A percentile compares a stretch with the other conserved stretches of the same genome.
Evolutionary conservation across 345 rosid species (phyloP).

Genomic region (Citrus inodora): DNA sequence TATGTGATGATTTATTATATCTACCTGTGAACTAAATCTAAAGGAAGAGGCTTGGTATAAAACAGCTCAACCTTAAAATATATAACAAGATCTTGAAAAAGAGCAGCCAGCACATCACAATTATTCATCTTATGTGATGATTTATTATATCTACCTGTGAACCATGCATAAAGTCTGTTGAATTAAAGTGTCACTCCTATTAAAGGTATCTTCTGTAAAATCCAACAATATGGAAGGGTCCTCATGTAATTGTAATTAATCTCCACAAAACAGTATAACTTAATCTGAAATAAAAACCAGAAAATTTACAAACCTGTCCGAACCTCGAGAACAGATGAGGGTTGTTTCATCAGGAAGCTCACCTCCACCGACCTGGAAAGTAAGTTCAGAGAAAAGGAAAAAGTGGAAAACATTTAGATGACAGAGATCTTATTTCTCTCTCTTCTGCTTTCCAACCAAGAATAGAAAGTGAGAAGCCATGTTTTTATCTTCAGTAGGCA

Average conservation of each 20-base stretch:
- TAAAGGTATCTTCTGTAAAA: background rate
- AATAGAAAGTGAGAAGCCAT: background rate
- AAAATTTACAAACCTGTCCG: constrained; percentile 70
- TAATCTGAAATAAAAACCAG: background rate
- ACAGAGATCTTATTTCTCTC: background rate
- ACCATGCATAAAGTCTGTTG: background rate
- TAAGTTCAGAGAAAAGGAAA: constrained; percentile 19
- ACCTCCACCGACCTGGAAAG: constrained; percentile 83
- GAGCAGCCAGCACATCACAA: background rate
- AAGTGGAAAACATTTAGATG: background rate
- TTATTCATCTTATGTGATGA: background rate
- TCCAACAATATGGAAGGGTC: constrained; percentile 12
- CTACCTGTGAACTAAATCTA: background rate
- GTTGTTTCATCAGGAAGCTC: constrained; percentile 86
- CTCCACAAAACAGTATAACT: background rate
- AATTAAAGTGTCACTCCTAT: background rate
- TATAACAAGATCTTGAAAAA: background rate
- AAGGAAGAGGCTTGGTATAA: background rate
- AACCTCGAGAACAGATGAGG: constrained; percentile 79
- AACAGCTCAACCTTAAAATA: background rate
- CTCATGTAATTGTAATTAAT: background rate
- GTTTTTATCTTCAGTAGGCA: background rate
- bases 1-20: background rate
- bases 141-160: background rate
- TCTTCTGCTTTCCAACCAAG: background rate